Conservation (phyloP, 1,139 yeast genomes). For the Insectozyma bohioensis region DNA sequence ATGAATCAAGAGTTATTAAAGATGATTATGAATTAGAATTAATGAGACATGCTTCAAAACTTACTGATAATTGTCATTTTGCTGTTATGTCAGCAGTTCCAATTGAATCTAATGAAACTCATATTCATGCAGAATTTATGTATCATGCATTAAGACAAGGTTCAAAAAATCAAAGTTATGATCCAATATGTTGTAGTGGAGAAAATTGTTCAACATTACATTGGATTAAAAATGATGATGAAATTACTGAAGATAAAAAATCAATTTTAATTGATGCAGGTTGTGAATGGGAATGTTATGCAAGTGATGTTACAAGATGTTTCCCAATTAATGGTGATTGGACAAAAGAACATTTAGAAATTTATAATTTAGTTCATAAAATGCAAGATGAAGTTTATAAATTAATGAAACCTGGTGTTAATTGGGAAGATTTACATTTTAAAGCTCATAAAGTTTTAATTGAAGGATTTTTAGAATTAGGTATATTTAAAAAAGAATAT, state of each 20-base stretch:
- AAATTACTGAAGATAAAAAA: slow-evolving; percentile 47
- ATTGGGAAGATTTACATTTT: slow-evolving; percentile 84
- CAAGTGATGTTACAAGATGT: slow-evolving; percentile 91
- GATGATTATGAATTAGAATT: slow-evolving; percentile 77
- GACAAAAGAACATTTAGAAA: slow-evolving; percentile 80
- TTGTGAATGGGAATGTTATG: slow-evolving; percentile 93
- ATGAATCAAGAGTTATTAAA: slow-evolving; percentile 81
- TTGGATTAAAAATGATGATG: slow-evolving; percentile 81
- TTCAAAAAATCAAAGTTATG: slow-evolving; percentile 83
- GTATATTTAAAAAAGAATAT: slow-evolving; percentile 67
- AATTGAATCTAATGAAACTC: slow-evolving; percentile 84
- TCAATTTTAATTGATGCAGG: slow-evolving; percentile 92
- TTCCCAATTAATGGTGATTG: slow-evolving; percentile 92
- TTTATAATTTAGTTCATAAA: slow-evolving; percentile 75
- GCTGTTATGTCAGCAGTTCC: slow-evolving; percentile 94
- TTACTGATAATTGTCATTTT: slow-evolving; percentile 83
- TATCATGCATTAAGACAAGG: slow-evolving; percentile 96
- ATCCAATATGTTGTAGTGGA: slow-evolving; percentile 95
- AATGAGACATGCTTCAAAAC: slow-evolving; percentile 75
- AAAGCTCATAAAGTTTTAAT: slow-evolving; percentile 77
- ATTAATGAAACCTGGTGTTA: slow-evolving; percentile 73
- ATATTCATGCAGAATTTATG: slow-evolving; percentile 91
- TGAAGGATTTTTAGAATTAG: slow-evolving; percentile 67
- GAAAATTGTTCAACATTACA: slow-evolving; percentile 90
- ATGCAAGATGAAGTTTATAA: slow-evolving; percentile 79